Percentiles rank a stretch among this genome's conserved stretches.
Conservation (phyloP, 495 filamentous ascomycete genomes). For the Neurospora sp. region DNA sequence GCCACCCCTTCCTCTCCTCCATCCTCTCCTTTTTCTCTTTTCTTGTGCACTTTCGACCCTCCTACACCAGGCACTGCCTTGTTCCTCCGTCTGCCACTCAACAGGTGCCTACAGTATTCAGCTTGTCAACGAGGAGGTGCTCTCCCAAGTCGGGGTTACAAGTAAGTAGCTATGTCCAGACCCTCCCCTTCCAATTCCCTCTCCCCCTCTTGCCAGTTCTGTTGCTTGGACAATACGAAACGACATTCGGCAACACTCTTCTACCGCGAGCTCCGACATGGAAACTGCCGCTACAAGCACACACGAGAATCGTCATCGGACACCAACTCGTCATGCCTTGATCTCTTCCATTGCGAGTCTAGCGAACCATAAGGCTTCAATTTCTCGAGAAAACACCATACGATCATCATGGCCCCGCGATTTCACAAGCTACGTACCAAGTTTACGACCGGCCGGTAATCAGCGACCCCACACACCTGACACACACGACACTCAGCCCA, state of each 20-base stretch:
- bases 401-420: neutral
- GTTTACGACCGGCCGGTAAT: neutral
- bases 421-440: neutral
- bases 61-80: conserved; percentile 7
- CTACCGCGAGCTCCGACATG: neutral
- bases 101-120: conserved; percentile 2
- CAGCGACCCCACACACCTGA: neutral
- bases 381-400: neutral
- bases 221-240: neutral
- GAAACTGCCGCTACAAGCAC: neutral
- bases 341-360: neutral
- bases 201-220: neutral
- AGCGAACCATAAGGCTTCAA: neutral
- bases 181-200: neutral
- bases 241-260: neutral
- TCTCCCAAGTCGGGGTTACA: conserved; percentile 5
- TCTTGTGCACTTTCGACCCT: conserved; percentile 16
- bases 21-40: conserved; percentile 2
- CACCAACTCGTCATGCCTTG: neutral
- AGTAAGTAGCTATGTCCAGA: conserved; percentile 12
- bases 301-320: neutral
- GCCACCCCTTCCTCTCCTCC: conserved; percentile 13
- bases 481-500: neutral
- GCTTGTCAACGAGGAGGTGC: conserved; percentile 7
- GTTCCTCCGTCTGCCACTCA: neutral